Percentiles rank a stretch among this genome's conserved stretches.
phyloP scores from a whole-genome alignment of 2,329 filamentous ascomycete genomes.

The Ustulina deusta region DNA sequence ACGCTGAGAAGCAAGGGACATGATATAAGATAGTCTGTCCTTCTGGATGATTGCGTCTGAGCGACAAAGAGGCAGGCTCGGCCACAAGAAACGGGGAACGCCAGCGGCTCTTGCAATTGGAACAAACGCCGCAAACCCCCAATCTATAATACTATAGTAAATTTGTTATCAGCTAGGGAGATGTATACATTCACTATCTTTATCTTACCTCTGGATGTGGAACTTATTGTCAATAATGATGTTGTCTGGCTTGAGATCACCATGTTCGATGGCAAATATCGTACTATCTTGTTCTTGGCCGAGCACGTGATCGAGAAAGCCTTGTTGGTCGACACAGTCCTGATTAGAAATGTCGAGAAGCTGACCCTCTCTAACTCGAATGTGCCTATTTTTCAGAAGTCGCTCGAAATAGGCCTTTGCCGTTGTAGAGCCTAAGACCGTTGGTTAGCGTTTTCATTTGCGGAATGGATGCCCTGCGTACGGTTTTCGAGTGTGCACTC shows the following conservation, averaged over 20 bases:
- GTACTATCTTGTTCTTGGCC: conserved; percentile 3
- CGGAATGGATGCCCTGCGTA: not conserved
- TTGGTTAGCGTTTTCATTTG: not conserved
- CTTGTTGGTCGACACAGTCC: conserved; percentile 7
- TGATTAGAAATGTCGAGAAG: conserved; percentile 11
- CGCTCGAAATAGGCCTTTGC: conserved; percentile 16
- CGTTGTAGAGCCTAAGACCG: not conserved
- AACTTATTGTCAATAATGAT: conserved; percentile 15
- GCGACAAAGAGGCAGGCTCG: conserved; percentile 1
- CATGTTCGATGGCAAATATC: conserved; percentile 13
- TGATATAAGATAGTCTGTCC: conserved; percentile 7
- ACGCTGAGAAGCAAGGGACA: conserved; percentile 16
- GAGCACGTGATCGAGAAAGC: conserved; percentile 16
- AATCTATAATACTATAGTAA: conserved; percentile 8
- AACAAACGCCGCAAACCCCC: conserved; percentile 19
- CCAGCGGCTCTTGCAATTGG: conserved; percentile 19
- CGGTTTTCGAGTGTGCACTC: conserved; percentile 25
- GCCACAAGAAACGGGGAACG: conserved; percentile 18
- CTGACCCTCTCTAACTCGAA: conserved; percentile 10
- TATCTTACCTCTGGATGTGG: conserved; percentile 8
- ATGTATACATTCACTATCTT: not conserved
- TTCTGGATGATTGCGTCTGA: not conserved
- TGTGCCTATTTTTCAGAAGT: conserved; percentile 1
- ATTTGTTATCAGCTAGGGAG: not conserved
- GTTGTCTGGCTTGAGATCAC: conserved; percentile 16